Evolutionary conservation across 2,329 filamentous ascomycete species (phyloP), one percentile per base, ranked within the genome.

Genomic region (Sporothrix pallida): DNA sequence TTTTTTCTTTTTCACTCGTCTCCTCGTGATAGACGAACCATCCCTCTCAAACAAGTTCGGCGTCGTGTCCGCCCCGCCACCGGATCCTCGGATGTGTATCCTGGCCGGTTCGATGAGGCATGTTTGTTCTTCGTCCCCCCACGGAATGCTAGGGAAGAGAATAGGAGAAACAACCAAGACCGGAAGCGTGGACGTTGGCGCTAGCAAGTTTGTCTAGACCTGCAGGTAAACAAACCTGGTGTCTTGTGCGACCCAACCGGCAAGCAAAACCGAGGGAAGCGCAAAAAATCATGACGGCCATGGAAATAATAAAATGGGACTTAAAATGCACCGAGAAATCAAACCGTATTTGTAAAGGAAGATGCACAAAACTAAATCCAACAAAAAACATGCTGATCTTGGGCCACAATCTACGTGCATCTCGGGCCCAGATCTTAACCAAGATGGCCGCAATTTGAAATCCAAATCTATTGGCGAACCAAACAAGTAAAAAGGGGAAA

Each of bases 331-430:
- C 13, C 46, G 3, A 23, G 60, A 8, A 20, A 46, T 2, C 13
- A 37, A 37, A 37, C 7, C 31, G 31, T 5, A 42, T n/a, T 4
- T n/a, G n/a, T 12, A 46, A n/a, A 23, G 7, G 17, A 17, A 46
- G n/a, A 65, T 37, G 31, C 2, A 37, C 7, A 46, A 65, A 17
- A 20, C n/a, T 9, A n/a, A 17, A 23, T 2, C 23, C 9, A 3
- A 26, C 20, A 56, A 26, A 26, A 56, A 46, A 65, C 42, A 65
- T 65, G 10, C 60, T 65, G 37, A 46, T 65, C 37, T 65, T 20
- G n/a, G 8, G 44, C 60, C 20, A 17, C 37, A 46, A 65, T 65
- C 37, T 46, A 20, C 31, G 17, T 20, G 60, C 37, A 63, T 63
- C 37, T 44, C 12, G 17, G 56, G 56, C 56, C 31, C 20, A 60